These are phyloP conservation scores for Metarhizium robertsii DNA, from an alignment of 2,329 filamentous ascomycete genomes.

Conservation along the genomic window DNA sequence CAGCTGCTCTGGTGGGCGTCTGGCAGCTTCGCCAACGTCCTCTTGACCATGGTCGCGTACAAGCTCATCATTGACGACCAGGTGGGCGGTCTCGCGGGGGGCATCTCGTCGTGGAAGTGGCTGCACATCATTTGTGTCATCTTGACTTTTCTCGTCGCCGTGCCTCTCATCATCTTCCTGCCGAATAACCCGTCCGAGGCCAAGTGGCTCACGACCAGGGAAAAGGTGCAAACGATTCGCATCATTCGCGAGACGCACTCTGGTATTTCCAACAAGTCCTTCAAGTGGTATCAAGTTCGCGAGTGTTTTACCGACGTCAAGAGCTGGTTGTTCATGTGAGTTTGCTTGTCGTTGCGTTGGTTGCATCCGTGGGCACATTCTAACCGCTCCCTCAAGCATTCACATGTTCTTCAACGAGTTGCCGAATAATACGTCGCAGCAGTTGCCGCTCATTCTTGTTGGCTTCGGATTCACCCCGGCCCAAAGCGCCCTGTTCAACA, in stretches of 20 bases:
- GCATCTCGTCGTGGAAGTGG: constrained; percentile 28
- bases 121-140: constrained; percentile 45
- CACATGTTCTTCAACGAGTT: constrained; percentile 19
- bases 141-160: constrained; percentile 34
- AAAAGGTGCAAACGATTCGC: constrained; percentile 13
- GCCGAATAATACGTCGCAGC: constrained; percentile 17
- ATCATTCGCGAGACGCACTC: constrained; percentile 12
- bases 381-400: constrained; percentile 2
- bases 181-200: constrained; percentile 13
- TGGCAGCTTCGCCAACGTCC: constrained; percentile 17
- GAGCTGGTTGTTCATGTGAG: constrained; percentile 13
- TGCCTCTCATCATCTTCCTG: constrained; percentile 11
- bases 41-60: constrained; percentile 19
- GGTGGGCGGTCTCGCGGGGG: constrained; percentile 8
- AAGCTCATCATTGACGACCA: constrained; percentile 15
- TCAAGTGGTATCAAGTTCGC: constrained; percentile 15
- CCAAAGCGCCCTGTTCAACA: constrained; percentile 16
- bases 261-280: constrained; percentile 13
- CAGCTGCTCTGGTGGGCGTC: constrained; percentile 20
- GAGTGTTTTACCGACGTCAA: constrained; percentile 13
- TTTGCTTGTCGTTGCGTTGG: neutral
- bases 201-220: constrained; percentile 11
- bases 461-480: constrained; percentile 15
- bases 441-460: constrained; percentile 15
- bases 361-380: too few species aligned